These are phyloP conservation scores for Avena atlantica DNA, from an alignment of 176 grass and related monocot species.

Conservation along the genomic window DNA sequence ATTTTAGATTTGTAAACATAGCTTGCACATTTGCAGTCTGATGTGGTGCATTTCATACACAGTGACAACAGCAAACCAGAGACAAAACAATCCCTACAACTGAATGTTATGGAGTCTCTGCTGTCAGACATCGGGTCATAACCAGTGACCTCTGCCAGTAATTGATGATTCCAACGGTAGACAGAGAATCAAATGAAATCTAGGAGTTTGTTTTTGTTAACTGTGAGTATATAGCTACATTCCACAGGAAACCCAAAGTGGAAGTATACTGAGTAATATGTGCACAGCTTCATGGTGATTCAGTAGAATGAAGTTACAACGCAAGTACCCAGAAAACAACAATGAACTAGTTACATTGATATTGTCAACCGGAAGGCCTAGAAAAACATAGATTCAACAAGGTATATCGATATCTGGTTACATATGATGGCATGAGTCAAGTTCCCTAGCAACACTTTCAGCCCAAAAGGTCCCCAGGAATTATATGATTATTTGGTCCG, in stretches of 20 bases:
- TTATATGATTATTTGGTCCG: constrained; percentile 9
- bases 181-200: background rate
- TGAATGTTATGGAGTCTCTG: background rate
- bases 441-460: constrained; percentile 15
- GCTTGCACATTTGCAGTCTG: background rate
- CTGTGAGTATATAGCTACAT: background rate
- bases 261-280: background rate
- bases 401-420: background rate
- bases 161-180: background rate
- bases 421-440: background rate
- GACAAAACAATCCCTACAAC: background rate
- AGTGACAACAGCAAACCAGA: background rate
- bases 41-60: background rate
- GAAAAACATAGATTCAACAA: background rate
- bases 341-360: background rate
- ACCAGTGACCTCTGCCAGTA: background rate
- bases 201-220: background rate
- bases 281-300: background rate
- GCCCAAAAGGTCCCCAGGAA: constrained; percentile 11
- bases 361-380: background rate
- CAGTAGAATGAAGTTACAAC: background rate
- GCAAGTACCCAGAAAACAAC: background rate
- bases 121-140: background rate
- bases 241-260: background rate
- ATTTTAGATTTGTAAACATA: background rate